A percentile compares a stretch with the other conserved stretches of the same genome.
Conservation (phyloP, 805 yeast species). For the Danielozyma ontarioensis region DNA sequence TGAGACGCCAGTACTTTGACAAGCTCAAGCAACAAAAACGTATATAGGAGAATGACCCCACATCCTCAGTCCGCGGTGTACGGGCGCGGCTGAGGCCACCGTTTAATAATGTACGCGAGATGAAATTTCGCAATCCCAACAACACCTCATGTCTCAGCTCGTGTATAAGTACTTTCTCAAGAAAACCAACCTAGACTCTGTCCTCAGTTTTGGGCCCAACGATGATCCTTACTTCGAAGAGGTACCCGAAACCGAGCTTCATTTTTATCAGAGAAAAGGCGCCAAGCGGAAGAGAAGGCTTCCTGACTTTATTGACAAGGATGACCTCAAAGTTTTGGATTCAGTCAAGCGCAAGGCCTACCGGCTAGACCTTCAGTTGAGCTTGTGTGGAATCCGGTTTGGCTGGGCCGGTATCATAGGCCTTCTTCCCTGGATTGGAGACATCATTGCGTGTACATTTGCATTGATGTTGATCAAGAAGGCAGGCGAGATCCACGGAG, state of each 20-base stretch:
- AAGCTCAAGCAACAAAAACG: conserved; percentile 17
- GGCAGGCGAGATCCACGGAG: conserved; percentile 33
- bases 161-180: neutral
- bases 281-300: conserved; percentile 32
- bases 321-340: conserved; percentile 29
- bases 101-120: neutral
- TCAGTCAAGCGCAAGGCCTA: conserved; percentile 34
- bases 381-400: conserved; percentile 33
- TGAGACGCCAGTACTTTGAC: conserved; percentile 44
- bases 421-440: conserved; percentile 39
- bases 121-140: neutral
- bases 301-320: conserved; percentile 28
- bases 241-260: conserved; percentile 35
- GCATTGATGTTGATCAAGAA: conserved; percentile 26
- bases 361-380: conserved; percentile 34
- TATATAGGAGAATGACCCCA: conserved; percentile 3
- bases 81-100: neutral
- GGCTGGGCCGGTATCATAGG: conserved; percentile 43
- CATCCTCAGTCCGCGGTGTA: neutral
- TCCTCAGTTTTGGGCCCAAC: neutral
- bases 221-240: conserved; percentile 38
- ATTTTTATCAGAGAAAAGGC: conserved; percentile 37
- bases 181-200: neutral
- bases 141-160: neutral
- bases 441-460: conserved; percentile 22